Evolutionary conservation across 2,329 filamentous ascomycete genomes (phyloP).

Genomic region (Coniochaeta ligniaria): DNA sequence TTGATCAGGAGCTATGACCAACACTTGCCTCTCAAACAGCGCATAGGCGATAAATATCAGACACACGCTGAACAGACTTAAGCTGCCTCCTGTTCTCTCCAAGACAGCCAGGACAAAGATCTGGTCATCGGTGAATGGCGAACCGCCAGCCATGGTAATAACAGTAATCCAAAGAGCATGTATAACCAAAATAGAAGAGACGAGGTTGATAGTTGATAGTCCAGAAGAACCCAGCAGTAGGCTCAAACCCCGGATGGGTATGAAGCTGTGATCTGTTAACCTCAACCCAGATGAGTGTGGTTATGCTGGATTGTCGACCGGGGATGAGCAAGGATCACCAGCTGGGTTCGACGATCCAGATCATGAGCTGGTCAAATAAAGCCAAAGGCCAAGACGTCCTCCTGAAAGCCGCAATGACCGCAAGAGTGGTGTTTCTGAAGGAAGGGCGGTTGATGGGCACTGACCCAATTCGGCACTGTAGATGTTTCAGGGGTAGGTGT

Average conservation of each 20-base stretch:
- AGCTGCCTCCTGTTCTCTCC: conserved; percentile 5
- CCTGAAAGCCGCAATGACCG: not conserved
- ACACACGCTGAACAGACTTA: conserved; percentile 5
- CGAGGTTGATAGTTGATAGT: not conserved
- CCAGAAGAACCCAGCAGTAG: not conserved
- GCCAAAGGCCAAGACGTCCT: not conserved
- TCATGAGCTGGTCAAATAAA: not conserved
- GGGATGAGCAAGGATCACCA: not conserved
- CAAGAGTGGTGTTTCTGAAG: not conserved
- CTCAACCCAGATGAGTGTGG: not conserved
- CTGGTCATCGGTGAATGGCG: conserved; percentile 4
- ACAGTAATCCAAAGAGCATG: not conserved
- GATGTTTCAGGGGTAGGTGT: not conserved
- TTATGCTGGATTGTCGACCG: not conserved
- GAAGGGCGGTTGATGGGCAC: not conserved
- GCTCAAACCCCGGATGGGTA: not conserved
- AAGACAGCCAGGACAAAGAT: conserved; percentile 5
- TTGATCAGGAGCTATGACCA: not conserved
- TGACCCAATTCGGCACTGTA: not conserved
- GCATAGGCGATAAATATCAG: conserved; percentile 6
- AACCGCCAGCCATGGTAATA: not conserved
- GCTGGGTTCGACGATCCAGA: not conserved
- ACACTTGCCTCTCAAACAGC: not conserved
- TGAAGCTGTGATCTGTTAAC: not conserved
- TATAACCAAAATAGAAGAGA: not conserved